Evolutionary conservation across 192 early-diverging fungal species (phyloP), one percentile per base, ranked within the genome.

Genomic region (Chytriomyces hyalinus): DNA sequence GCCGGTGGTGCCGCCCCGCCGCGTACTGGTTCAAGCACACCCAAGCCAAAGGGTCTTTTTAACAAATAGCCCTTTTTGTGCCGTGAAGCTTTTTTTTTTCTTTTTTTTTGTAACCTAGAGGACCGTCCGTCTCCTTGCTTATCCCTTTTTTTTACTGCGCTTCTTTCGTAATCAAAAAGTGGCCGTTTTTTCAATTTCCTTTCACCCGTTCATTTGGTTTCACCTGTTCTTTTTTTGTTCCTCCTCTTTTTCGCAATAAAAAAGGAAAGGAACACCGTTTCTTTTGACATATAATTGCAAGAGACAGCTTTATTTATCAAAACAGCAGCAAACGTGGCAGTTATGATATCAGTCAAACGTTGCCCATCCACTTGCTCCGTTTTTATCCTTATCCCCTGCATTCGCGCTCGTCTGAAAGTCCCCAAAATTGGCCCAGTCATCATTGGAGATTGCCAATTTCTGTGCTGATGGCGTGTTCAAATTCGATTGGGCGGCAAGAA

Each of bases 31-130:
- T 9, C 60, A 44, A 28, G 10, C 13, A 94, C 92, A 8, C 91
- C 92, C 48, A 91, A 93, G 79, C 93, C 90, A 79, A 84, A 87
- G 73, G 80, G 88, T 10, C 93, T 94, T 70, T 91, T 88, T 83
- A 88, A 88, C 70, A 81, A 79, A 77, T 43, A 36, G 10, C 24
- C 0, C 10, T 24, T 4, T 2, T n/a, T 24, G 48, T 26, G 24
- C 24, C 24, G 24, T 26, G 4, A 9, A 48, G 4, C 47, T 2
- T 15, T 20, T 26, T 26, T 26, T n/a, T 2, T 49, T 15, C n/a
- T n/a, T 73, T 0, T 62, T 13, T 61, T 17, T 64, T 63, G 9
- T 63, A 49, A 28, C 46, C 63, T 73, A n/a, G 36, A 65, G 20
- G 15, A 59, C 20, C 6, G 5, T 3, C 57, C 3, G 20, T 59